These are phyloP conservation scores for Forsythia viridissima DNA, from an alignment of 257 asterid genomes.

Conservation along the genomic window DNA sequence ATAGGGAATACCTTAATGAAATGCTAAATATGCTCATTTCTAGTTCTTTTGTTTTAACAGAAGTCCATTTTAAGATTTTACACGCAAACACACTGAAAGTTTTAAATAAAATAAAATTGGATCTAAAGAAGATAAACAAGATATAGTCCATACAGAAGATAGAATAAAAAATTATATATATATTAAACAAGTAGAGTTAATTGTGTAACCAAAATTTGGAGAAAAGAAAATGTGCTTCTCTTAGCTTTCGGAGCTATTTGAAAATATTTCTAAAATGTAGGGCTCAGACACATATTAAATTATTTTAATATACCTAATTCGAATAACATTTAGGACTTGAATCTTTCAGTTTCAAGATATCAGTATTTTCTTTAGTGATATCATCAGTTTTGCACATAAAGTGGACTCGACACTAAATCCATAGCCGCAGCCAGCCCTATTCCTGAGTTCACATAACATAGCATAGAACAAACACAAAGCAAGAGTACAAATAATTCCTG, in stretches of 20 bases:
- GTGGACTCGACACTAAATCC: not conserved
- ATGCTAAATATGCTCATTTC: not conserved
- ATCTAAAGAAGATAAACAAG: too few relatives aligned
- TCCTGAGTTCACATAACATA: not conserved
- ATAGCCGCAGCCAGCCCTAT: not conserved
- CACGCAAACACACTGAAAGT: not conserved
- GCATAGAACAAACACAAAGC: not conserved
- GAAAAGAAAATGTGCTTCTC: not conserved
- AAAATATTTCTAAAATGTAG: not conserved
- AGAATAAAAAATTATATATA: too few relatives aligned
- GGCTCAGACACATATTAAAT: too few relatives aligned
- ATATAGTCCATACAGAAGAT: too few relatives aligned
- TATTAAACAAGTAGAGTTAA: not conserved
- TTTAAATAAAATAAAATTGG: too few relatives aligned
- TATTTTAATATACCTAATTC: not conserved
- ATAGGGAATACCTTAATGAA: not conserved
- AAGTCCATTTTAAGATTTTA: not conserved
- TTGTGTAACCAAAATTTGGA: not conserved
- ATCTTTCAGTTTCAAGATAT: not conserved
- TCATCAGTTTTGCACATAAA: too few relatives aligned
- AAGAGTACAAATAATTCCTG: not conserved
- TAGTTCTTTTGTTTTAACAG: not conserved
- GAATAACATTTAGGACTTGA: not conserved
- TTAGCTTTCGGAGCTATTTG: not conserved
- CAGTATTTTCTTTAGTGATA: not conserved